Conservation (phyloP, 106 monocot species). For the Iris macrosiphon region DNA sequence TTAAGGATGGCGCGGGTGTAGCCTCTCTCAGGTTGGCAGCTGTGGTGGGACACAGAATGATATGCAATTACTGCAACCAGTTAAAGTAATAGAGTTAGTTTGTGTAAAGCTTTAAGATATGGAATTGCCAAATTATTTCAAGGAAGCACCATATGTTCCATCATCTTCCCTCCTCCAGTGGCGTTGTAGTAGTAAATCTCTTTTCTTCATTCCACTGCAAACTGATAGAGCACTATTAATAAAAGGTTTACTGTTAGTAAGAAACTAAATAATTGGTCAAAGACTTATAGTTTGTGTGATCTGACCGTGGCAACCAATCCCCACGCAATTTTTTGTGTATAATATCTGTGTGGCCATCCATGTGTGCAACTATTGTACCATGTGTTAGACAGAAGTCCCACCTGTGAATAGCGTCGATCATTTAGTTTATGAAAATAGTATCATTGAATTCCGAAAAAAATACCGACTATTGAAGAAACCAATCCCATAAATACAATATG, state of each 20-base stretch:
- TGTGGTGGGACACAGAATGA: constrained; percentile 80
- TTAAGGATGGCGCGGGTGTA: constrained; percentile 89
- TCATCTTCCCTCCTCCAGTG: constrained; percentile 98
- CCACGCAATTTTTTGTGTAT: constrained; percentile 65
- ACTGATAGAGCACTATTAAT: not conserved
- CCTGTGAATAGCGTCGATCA: too few relatives aligned
- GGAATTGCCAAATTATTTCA: not conserved
- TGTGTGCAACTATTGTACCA: constrained; percentile 65
- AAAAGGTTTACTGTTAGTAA: not conserved
- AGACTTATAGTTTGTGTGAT: not conserved
- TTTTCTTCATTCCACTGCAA: constrained; percentile 87
- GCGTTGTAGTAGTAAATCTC: constrained; percentile 78
- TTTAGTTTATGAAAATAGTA: too few relatives aligned
- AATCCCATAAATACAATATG: too few relatives aligned
- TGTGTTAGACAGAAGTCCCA: constrained; percentile 83
- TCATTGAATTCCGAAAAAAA: too few relatives aligned
- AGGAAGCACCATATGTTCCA: constrained; percentile 83
- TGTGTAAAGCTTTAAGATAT: not conserved
- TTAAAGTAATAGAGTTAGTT: constrained; percentile 9
- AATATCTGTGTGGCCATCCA: constrained; percentile 91
- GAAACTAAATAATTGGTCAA: not conserved
- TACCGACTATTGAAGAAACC: too few relatives aligned
- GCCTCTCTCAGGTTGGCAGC: constrained; percentile 58
- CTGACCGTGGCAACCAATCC: constrained; percentile 89
- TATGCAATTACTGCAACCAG: constrained; percentile 72